Percentiles rank a stretch among this genome's conserved stretches.
Evolutionary conservation across 2,329 filamentous ascomycete genomes (phyloP).

Genomic region (Ophiostoma angusticollis): DNA sequence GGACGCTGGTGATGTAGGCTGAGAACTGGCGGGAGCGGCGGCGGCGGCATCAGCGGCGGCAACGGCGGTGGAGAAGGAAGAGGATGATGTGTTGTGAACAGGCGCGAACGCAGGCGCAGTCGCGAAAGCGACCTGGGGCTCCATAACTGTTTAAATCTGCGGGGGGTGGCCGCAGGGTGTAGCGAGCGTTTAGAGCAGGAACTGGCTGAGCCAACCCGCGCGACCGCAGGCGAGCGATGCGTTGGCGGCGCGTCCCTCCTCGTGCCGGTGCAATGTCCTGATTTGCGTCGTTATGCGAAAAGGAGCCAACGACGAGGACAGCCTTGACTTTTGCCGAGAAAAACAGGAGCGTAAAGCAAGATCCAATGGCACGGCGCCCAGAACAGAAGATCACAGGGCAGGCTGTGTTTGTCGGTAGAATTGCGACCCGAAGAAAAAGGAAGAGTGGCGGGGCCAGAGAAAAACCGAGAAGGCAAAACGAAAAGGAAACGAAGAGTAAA

Average conservation of each 20-base stretch:
- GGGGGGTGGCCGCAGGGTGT: neutral
- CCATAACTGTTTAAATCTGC: conserved; percentile 7
- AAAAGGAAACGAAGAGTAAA: neutral
- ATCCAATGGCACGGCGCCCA: conserved; percentile 1
- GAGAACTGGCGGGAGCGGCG: neutral
- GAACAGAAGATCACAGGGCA: no score
- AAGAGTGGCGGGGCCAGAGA: neutral
- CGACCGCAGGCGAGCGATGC: conserved; percentile 9
- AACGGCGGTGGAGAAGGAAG: conserved; percentile 1
- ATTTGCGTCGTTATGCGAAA: neutral
- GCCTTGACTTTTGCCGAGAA: conserved; percentile 2
- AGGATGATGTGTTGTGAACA: conserved; percentile 1
- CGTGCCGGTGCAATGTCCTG: neutral
- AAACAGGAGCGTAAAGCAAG: neutral
- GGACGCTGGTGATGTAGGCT: conserved; percentile 38
- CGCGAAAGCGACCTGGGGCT: conserved; percentile 2
- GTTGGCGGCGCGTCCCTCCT: conserved; percentile 11
- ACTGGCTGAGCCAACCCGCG: conserved; percentile 5
- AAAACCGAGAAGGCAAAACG: neutral
- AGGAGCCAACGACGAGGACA: neutral
- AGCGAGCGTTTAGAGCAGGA: no score
- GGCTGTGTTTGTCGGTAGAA: no score
- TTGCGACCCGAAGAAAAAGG: no score
- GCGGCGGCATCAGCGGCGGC: neutral
- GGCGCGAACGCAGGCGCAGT: neutral